Evolutionary conservation across 164 flowering plant genomes (phyloP).

Genomic region (Taxillus chinensis): DNA sequence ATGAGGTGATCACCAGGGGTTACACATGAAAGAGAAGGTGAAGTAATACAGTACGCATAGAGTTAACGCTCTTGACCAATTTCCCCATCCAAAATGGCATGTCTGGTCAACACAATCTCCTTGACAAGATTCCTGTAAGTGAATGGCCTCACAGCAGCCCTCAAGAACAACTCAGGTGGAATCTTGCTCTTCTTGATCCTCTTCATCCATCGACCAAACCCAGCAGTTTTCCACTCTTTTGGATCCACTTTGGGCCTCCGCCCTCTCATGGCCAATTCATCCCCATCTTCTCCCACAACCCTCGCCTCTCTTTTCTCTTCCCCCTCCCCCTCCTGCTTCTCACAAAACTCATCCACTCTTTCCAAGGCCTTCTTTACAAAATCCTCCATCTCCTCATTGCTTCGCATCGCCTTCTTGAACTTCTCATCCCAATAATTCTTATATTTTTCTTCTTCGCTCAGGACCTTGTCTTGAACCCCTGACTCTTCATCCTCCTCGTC

Average conservation of each 20-base stretch:
- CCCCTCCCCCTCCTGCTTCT: constrained; percentile 35
- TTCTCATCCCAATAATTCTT: constrained; percentile 64
- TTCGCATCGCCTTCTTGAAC: constrained; percentile 58
- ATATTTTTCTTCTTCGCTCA: constrained; percentile 32
- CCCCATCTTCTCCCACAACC: constrained; percentile 15
- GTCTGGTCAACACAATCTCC: constrained; percentile 85
- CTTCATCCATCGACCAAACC: constrained; percentile 48
- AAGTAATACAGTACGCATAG: no score
- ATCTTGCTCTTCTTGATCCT: constrained; percentile 61
- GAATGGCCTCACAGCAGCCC: constrained; percentile 83
- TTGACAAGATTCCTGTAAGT: constrained; percentile 84
- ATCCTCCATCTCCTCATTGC: constrained; percentile 60
- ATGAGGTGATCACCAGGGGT: no score
- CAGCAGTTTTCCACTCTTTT: constrained; percentile 53
- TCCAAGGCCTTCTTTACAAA: constrained; percentile 44
- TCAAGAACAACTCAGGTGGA: constrained; percentile 72
- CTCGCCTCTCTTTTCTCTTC: constrained; percentile 12
- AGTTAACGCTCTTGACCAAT: constrained; percentile 8
- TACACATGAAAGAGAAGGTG: no score
- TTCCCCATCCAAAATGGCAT: constrained; percentile 87
- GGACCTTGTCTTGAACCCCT: constrained; percentile 28
- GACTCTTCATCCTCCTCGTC: constrained; percentile 17
- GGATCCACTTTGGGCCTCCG: constrained; percentile 34
- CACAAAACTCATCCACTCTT: constrained; percentile 26
- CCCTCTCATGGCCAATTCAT: constrained; percentile 33